Evolutionary conservation across 192 early-diverging fungal species (phyloP), one percentile per base, ranked within the genome.

Genomic region (Podila clonocystis): DNA sequence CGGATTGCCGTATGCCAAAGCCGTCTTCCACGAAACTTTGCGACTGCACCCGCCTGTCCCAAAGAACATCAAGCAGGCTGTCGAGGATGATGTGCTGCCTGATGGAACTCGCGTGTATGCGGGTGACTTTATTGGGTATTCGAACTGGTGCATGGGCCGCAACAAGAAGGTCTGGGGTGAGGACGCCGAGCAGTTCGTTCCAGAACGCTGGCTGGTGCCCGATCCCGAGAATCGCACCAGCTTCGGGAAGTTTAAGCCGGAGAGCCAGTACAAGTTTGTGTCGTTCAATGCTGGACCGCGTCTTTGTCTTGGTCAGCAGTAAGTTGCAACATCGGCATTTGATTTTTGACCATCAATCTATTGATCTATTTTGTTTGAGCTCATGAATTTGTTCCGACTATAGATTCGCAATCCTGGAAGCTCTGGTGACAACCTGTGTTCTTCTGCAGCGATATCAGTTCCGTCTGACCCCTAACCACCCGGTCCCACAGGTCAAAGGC

Each of bases 31-130:
- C 30, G 94, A 95, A 76, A 84, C 88, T 0, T 69, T 94, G 15
- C 86, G 94, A 7, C 65, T 94, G 31, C 83, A 90, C 72, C 91
- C 93, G 20, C 75, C 87, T 20, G 91, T 95, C 3, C 91, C 93
- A 22, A 59, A 33, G 9, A 87, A 93, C 22, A 34, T 75, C 6
- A 92, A 92, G 70, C 64, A 83, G 49, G 86, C 84, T 20, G 49
- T 90, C 9, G 60, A 83, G 1, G 91, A 94, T 57, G 86, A 87
- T 60, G 63, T 90, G 11, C 82, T 90, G 12, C 93, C 93, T 1
- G 91, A 92, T 69, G 91, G 91, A 9, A 91, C 87, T 19, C 38
- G 57, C 13, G 70, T 95, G 31, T 61, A 70, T 29, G 87, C 85
- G 33, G 91, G 91, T 5, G 83, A 87, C 3, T 55, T 62, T 13